phyloP scores from a whole-genome alignment of 2,329 filamentous ascomycete species.

The Trichoderma sp. region DNA sequence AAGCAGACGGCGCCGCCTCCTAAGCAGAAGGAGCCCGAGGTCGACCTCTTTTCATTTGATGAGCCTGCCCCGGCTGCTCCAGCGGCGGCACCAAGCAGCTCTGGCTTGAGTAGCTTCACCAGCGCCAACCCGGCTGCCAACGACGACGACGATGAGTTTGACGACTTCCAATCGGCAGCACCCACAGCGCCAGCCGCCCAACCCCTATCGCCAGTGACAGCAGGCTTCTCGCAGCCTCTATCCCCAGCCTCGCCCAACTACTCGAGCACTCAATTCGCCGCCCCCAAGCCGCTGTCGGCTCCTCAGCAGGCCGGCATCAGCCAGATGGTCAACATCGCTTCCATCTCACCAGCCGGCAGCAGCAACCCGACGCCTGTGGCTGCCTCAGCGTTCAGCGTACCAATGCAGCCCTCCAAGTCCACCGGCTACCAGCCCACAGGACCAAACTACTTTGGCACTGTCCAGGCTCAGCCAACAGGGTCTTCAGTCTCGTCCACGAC shows the following conservation, averaged over 20 bases:
- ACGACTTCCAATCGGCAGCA: conserved; percentile 83
- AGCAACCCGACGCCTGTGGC: conserved; percentile 52
- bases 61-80: conserved; percentile 55
- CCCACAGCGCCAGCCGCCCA: conserved; percentile 43
- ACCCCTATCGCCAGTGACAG: conserved; percentile 42
- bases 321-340: conserved; percentile 75
- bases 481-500: conserved; percentile 21
- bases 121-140: conserved; percentile 31
- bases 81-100: conserved; percentile 42
- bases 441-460: conserved; percentile 94
- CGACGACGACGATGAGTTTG: conserved; percentile 83
- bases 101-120: conserved; percentile 46
- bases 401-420: conserved; percentile 51
- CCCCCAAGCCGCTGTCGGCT: conserved; percentile 81
- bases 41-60: conserved; percentile 91
- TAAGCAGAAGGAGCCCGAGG: conserved; percentile 84
- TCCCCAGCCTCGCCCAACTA: conserved; percentile 50
- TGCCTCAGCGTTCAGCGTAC: conserved; percentile 57
- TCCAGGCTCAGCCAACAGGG: conserved; percentile 46
- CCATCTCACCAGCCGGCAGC: conserved; percentile 71
- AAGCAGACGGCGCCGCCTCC: conserved; percentile 57
- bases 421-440: conserved; percentile 69
- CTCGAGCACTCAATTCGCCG: conserved; percentile 65
- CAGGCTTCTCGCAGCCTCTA: conserved; percentile 39
- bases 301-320: conserved; percentile 76